Evolutionary conservation across 192 early-diverging fungal species (phyloP), one percentile per base, ranked within the genome.

Genomic region (Chytriomyces hyalinus): DNA sequence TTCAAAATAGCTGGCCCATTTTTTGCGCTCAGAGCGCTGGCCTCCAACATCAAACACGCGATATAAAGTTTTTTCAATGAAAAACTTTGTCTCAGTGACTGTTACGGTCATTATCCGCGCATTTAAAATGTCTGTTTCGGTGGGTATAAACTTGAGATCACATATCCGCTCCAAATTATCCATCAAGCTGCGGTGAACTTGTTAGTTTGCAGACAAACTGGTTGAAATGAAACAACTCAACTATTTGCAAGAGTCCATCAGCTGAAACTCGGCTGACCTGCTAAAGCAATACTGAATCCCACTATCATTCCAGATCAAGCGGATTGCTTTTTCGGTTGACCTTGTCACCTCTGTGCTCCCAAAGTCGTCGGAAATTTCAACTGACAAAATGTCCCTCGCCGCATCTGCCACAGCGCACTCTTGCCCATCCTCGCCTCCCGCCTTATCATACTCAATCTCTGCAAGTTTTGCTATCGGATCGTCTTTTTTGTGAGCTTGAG

Each of bases 11-110:
- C 89, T 84, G 13, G 86, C 88, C 89, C 89, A 91, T 64, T 91
- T 84, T 61, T 85, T 87, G 10, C 89, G 60, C 50, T 90, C 73
- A 17, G 84, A 85, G 48, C 87, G 80, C 71, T 91, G 90, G 11
- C 90, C 90, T n/a, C 90, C 90, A 0, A 91, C 90, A 82, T 91
- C 90, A 75, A 79, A 91, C 70, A 91, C 86, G 65, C 82, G 82
- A 65, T 75, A 73, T n/a, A 68, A 77, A 17, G 78, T 70, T 17
- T 71, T 70, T 17, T 88, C 84, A 59, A 91, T 86, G 28, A 88
- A 73, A 51, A 93, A 88, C 53, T 80, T 76, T 17, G 85, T 90
- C 71, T 93, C 92, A 0, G 91, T 86, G 9, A 93, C 89, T 24
- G 87, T 84, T 24, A 87, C 67, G 17, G 92, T 93, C 80, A 87